phyloP scores from a whole-genome alignment of 331 rosid genomes.

The Phaseolus coccineus region DNA sequence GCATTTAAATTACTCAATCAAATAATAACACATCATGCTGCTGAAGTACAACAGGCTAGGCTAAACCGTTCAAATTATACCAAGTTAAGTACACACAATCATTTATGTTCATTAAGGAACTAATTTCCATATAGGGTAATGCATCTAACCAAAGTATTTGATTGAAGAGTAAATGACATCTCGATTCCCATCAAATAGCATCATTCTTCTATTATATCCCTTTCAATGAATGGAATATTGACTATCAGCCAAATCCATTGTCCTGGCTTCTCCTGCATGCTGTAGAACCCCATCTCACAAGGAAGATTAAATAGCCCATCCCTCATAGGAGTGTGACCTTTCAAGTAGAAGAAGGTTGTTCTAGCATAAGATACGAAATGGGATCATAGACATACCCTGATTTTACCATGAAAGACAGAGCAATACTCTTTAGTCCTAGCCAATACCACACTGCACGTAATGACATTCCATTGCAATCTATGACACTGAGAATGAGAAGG shows the following conservation, averaged over 20 bases:
- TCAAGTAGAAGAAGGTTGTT: slow-evolving; percentile 26
- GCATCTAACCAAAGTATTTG: slow-evolving; percentile 19
- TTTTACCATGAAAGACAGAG: slow-evolving; percentile 68
- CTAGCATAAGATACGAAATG: slow-evolving; percentile 37
- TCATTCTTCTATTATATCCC: not conserved
- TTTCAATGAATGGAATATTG: slow-evolving; percentile 28
- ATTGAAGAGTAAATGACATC: slow-evolving; percentile 1
- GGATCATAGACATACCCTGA: not conserved
- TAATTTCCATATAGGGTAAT: slow-evolving; percentile 16
- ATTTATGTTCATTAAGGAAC: slow-evolving; percentile 26
- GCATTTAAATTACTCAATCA: too few species aligned
- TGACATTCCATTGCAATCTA: slow-evolving; percentile 36
- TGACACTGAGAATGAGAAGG: too few species aligned
- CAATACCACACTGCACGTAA: slow-evolving; percentile 80
- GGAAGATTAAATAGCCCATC: slow-evolving; percentile 36
- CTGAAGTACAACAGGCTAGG: slow-evolving; percentile 5
- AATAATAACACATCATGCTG: not conserved
- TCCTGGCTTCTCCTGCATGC: slow-evolving; percentile 36
- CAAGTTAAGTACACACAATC: slow-evolving; percentile 13
- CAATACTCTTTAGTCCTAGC: slow-evolving; percentile 88
- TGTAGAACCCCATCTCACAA: slow-evolving; percentile 18
- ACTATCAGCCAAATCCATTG: slow-evolving; percentile 29
- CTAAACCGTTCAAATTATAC: slow-evolving; percentile 22
- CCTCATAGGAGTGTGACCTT: slow-evolving; percentile 16
- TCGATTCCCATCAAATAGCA: slow-evolving; percentile 27